phyloP scores from a whole-genome alignment of 768 basidiomycete genomes.

The Rhizopogon vulgaris region DNA sequence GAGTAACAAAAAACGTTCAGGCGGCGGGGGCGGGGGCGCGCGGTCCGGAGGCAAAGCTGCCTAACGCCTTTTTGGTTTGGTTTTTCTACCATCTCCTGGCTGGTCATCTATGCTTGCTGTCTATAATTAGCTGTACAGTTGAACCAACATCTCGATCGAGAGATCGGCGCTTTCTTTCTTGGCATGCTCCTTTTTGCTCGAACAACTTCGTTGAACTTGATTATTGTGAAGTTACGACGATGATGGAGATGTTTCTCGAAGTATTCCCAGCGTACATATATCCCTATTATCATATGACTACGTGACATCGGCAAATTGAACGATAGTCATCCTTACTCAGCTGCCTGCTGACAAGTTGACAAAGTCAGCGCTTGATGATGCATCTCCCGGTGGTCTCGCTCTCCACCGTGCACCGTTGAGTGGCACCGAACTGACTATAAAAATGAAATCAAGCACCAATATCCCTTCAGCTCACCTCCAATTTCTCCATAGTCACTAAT shows the following conservation, averaged over 20 bases:
- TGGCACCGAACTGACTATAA: not conserved
- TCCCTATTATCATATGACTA: not conserved
- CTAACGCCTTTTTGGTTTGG: slow-evolving; percentile 1
- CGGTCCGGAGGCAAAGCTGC: slow-evolving; percentile 25
- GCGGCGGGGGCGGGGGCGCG: slow-evolving; percentile 15
- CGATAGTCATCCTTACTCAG: not conserved
- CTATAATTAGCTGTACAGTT: not conserved
- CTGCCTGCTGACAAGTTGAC: not conserved
- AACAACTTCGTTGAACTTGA: not conserved
- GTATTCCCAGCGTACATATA: too few relatives aligned
- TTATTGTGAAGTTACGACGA: not conserved
- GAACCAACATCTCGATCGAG: not conserved
- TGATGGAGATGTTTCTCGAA: too few relatives aligned
- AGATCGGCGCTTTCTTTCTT: not conserved
- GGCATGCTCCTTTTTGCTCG: not conserved
- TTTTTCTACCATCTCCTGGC: not conserved
- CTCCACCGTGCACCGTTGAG: not conserved
- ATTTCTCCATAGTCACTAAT: not conserved
- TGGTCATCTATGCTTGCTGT: not conserved
- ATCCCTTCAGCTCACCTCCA: not conserved
- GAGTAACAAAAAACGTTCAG: slow-evolving; percentile 48
- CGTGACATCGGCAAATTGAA: not conserved
- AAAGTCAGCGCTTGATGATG: not conserved
- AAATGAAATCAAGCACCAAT: not conserved
- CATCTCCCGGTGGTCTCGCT: not conserved